Percentiles rank a stretch among this genome's conserved stretches.
phyloP scores from a whole-genome alignment of 805 yeast genomes.

The Zygoascus biomembranicola region DNA sequence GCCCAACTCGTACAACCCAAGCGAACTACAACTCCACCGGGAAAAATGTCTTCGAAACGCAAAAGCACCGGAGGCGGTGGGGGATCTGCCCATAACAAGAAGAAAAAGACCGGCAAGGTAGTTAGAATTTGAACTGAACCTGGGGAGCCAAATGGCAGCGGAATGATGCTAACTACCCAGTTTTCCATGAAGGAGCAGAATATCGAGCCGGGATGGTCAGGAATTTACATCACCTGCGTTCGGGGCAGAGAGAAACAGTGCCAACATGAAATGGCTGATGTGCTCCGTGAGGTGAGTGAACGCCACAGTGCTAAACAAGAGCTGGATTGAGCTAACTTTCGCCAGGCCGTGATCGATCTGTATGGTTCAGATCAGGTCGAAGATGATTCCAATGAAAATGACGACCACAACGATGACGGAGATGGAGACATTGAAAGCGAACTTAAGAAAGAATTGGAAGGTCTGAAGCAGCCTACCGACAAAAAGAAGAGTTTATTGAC shows the following conservation, averaged over 20 bases:
- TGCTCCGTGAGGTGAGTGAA: conserved; percentile 42
- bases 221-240: conserved; percentile 83
- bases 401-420: conserved; percentile 20
- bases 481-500: conserved; percentile 17
- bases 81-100: neutral
- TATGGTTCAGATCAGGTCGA: neutral
- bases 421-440: conserved; percentile 58
- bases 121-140: neutral
- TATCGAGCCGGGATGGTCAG: conserved; percentile 78
- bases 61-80: neutral
- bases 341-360: neutral
- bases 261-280: conserved; percentile 56
- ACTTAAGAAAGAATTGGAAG: conserved; percentile 55
- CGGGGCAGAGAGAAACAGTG: conserved; percentile 73
- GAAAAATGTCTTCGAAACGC: neutral
- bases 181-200: conserved; percentile 6
- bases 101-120: neutral
- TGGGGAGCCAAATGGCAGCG: neutral
- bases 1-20: too few relatives aligned
- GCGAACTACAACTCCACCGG: neutral
- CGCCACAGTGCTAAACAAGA: too few relatives aligned
- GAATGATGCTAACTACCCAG: neutral
- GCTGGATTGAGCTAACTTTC: neutral
- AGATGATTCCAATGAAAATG: conserved; percentile 32
- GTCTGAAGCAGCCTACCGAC: conserved; percentile 36